These are phyloP conservation scores for Rutstroemia sp. DNA, from an alignment of 2,329 filamentous ascomycete species.

Conservation along the genomic window DNA sequence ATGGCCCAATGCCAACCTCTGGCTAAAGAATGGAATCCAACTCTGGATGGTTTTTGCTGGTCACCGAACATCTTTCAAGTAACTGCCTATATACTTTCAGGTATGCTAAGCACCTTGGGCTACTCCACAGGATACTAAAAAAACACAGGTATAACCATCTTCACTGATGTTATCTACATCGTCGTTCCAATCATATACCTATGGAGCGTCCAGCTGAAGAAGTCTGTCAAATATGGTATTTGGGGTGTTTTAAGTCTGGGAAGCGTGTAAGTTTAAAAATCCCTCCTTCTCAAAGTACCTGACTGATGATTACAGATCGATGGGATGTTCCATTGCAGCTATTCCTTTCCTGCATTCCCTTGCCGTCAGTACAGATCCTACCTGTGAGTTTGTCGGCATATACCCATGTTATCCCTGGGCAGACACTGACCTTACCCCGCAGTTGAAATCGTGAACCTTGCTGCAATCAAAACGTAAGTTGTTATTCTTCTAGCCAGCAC, in stretches of 20 bases:
- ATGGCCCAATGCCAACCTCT: neutral
- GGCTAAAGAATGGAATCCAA: neutral
- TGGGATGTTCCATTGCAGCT: neutral
- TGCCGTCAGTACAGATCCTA: too few relatives aligned
- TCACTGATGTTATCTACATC: neutral
- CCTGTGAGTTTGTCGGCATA: too few relatives aligned
- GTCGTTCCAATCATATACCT: neutral
- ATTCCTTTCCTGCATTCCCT: neutral
- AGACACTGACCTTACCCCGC: too few relatives aligned
- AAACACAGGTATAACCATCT: neutral
- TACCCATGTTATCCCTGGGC: too few relatives aligned
- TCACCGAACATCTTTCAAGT: neutral
- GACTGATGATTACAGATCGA: neutral
- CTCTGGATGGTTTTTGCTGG: neutral
- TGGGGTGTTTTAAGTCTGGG: neutral
- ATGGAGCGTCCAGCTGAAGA: neutral
- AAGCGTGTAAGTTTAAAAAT: neutral
- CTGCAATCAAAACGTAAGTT: too few relatives aligned
- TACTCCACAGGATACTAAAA: too few relatives aligned
- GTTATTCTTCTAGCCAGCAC: too few relatives aligned
- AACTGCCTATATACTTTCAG: neutral
- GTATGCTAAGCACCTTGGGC: too few relatives aligned
- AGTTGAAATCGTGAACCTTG: too few relatives aligned
- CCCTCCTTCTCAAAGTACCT: neutral
- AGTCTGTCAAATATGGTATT: neutral